Conservation (phyloP, 257 asterid genomes). For the Ehretia macrophylla region DNA sequence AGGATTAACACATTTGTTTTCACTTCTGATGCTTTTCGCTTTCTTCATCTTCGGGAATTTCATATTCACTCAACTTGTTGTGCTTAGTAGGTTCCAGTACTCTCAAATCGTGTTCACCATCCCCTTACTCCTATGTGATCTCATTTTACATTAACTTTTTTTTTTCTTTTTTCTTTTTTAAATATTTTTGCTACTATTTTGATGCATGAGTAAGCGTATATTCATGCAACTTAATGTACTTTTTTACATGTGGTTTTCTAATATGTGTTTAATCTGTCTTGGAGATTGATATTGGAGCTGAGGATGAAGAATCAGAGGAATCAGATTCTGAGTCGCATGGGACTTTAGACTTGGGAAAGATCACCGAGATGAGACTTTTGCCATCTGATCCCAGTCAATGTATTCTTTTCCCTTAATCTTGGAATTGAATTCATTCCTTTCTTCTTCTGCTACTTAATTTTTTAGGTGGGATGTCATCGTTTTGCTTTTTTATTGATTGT, state of each 20-base stretch:
- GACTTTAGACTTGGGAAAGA: constrained; percentile 49
- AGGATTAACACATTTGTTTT: too few species aligned
- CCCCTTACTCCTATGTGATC: too few species aligned
- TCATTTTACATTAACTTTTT: too few species aligned
- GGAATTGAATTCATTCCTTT: neutral
- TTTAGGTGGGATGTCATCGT: constrained; percentile 1
- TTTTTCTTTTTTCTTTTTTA: too few species aligned
- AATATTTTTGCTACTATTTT: neutral
- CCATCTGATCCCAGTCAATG: constrained; percentile 82
- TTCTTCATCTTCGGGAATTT: too few species aligned
- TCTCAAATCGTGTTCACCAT: too few species aligned
- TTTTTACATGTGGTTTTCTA: neutral
- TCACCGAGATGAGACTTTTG: constrained; percentile 87
- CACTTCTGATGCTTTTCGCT: too few species aligned
- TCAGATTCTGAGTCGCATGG: constrained; percentile 62
- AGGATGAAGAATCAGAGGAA: constrained; percentile 59
- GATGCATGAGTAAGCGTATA: neutral
- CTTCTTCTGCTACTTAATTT: neutral
- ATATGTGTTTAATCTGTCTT: constrained; percentile 11
- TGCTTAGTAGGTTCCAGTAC: too few species aligned
- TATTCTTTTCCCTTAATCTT: constrained; percentile 14
- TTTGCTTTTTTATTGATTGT: neutral
- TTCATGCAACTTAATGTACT: neutral
- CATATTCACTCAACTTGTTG: too few species aligned
- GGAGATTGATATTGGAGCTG: constrained; percentile 78